phyloP scores from a whole-genome alignment of 2,329 filamentous ascomycete genomes.

The Cadophora sp. region DNA sequence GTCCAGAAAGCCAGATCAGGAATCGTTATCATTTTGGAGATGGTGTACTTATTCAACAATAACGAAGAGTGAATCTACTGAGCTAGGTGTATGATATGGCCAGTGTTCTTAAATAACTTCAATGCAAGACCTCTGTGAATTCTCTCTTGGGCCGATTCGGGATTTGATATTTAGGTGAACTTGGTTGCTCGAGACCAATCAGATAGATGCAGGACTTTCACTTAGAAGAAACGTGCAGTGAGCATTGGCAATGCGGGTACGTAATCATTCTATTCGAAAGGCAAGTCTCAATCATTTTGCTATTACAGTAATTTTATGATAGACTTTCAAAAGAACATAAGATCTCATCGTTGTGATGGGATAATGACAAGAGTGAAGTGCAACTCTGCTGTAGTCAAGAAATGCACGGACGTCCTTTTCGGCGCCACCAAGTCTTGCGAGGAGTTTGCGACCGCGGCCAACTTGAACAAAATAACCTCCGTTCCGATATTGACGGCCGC shows the following conservation, averaged over 20 bases:
- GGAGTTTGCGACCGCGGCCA: conserved; percentile 1
- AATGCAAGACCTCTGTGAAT: background rate
- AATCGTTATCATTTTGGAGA: background rate
- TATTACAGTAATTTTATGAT: background rate
- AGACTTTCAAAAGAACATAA: background rate
- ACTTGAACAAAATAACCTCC: conserved; percentile 11
- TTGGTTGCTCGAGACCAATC: background rate
- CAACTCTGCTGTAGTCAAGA: background rate
- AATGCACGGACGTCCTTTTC: background rate
- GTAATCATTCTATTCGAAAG: background rate
- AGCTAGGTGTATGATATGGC: too few species aligned
- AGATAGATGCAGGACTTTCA: background rate
- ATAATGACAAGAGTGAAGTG: background rate
- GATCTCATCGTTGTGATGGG: background rate
- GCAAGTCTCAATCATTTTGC: background rate
- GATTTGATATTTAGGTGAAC: background rate
- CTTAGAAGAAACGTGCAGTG: background rate
- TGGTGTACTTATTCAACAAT: background rate
- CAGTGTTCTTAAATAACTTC: too few species aligned
- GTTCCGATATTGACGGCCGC: conserved; percentile 3
- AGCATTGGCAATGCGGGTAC: background rate
- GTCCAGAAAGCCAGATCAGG: background rate
- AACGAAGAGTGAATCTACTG: too few species aligned
- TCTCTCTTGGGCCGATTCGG: background rate
- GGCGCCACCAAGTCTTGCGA: background rate